phyloP scores from a whole-genome alignment of 805 yeast genomes.

The Schwanniomyces polymorphus region DNA sequence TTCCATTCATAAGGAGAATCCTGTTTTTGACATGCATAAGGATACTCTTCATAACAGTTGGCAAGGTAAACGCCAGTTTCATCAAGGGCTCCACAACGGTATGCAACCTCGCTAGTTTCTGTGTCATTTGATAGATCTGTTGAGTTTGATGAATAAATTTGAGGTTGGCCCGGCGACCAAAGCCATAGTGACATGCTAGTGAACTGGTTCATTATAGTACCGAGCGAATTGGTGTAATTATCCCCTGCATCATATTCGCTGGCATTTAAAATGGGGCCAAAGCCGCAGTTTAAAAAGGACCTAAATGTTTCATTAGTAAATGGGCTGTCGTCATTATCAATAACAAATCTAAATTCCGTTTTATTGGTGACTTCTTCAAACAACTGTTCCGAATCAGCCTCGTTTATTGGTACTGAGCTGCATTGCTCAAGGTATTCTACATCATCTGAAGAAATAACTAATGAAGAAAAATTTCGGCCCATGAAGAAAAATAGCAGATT shows the following conservation, averaged over 20 bases:
- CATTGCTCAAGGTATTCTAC: conserved; percentile 5
- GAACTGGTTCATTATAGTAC: conserved; percentile 22
- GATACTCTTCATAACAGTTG: conserved; percentile 59
- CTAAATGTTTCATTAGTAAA: conserved; percentile 41
- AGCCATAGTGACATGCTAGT: conserved; percentile 59
- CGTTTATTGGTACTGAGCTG: not conserved
- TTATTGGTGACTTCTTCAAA: conserved; percentile 13
- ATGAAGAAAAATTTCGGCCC: not conserved
- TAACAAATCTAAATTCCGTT: conserved; percentile 25
- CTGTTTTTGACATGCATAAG: conserved; percentile 55
- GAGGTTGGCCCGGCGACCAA: conserved; percentile 67
- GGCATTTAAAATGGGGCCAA: conserved; percentile 59
- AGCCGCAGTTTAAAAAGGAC: conserved; percentile 54
- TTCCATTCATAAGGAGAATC: conserved; percentile 44
- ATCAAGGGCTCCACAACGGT: conserved; percentile 42
- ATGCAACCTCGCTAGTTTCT: conserved; percentile 16
- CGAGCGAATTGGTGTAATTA: conserved; percentile 20
- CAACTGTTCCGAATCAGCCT: not conserved
- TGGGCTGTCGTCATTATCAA: conserved; percentile 33
- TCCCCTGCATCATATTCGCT: conserved; percentile 7
- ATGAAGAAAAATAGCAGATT: conserved; percentile 13
- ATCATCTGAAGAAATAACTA: conserved; percentile 2
- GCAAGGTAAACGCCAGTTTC: conserved; percentile 60
- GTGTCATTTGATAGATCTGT: conserved; percentile 2
- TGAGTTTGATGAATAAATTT: not conserved